A percentile compares a stretch with the other conserved stretches of the same genome.
These are phyloP conservation scores for Capsicum rhomboideum DNA, from an alignment of 257 asterid genomes.

Conservation along the genomic window DNA sequence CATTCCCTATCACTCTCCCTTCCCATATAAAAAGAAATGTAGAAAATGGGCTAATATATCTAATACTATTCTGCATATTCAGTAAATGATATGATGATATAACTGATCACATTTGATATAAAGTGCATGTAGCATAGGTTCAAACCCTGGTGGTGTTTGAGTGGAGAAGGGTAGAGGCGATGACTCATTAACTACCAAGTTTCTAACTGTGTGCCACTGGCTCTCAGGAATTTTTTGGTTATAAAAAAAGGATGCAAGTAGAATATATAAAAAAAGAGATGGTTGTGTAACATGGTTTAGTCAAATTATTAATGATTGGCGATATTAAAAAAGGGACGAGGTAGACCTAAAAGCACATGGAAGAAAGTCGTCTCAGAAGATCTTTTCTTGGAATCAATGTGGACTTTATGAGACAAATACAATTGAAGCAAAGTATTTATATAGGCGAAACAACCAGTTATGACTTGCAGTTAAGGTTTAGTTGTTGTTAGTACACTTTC, in stretches of 20 bases:
- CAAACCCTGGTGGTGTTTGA: not conserved
- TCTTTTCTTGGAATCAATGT: not conserved
- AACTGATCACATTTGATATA: not conserved
- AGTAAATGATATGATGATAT: not conserved
- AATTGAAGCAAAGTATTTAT: not conserved
- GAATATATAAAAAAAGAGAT: not conserved
- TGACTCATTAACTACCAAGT: not conserved
- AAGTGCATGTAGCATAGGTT: not conserved
- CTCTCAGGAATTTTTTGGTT: not conserved
- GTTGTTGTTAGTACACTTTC: not conserved
- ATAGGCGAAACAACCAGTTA: not conserved
- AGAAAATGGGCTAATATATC: not conserved
- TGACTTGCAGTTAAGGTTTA: not conserved
- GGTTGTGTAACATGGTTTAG: not conserved
- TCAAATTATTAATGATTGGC: not conserved
- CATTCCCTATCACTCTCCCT: not conserved
- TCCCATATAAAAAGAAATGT: not conserved
- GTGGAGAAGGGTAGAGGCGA: not conserved
- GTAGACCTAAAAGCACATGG: not conserved
- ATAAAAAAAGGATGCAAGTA: not conserved
- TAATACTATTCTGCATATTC: not conserved
- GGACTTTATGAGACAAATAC: not conserved
- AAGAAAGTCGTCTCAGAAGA: not conserved
- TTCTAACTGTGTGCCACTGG: not conserved
- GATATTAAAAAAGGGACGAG: not conserved